These are phyloP conservation scores for Gossypium rotundifolium DNA, from an alignment of 345 rosid genomes.

Conservation along the genomic window DNA sequence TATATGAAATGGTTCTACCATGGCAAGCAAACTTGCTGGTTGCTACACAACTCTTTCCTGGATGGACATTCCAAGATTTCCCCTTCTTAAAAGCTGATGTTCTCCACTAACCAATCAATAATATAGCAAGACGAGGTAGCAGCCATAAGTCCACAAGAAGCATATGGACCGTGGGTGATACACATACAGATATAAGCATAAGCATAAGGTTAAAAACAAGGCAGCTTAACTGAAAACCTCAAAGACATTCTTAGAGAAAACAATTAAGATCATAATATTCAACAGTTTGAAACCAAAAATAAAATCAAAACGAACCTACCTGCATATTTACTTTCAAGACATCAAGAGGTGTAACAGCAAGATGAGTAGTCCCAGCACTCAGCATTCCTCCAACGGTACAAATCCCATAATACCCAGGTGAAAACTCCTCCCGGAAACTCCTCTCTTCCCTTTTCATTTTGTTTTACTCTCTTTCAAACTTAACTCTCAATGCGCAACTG, in stretches of 20 bases:
- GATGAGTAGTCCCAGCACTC: conserved; percentile 59
- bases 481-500: not conserved
- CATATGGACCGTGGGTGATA: not conserved
- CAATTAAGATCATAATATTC: not conserved
- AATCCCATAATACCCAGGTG: conserved; percentile 46
- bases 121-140: too few species aligned
- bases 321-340: conserved; percentile 68
- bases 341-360: conserved; percentile 53
- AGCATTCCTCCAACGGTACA: conserved; percentile 54
- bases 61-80: too few species aligned
- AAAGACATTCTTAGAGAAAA: not conserved
- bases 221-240: not conserved
- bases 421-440: conserved; percentile 26
- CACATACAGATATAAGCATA: not conserved
- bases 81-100: too few species aligned
- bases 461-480: not conserved
- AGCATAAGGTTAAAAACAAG: not conserved
- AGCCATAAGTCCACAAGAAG: not conserved
- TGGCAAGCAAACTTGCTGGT: not conserved
- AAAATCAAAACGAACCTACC: conserved; percentile 19
- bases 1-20: not conserved
- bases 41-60: too few species aligned
- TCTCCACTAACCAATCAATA: too few species aligned
- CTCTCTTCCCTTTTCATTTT: conserved; percentile 12
- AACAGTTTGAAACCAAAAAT: not conserved